phyloP scores from a whole-genome alignment of 139 green algal genomes.

The Chlamydomonas asymmetrica region DNA sequence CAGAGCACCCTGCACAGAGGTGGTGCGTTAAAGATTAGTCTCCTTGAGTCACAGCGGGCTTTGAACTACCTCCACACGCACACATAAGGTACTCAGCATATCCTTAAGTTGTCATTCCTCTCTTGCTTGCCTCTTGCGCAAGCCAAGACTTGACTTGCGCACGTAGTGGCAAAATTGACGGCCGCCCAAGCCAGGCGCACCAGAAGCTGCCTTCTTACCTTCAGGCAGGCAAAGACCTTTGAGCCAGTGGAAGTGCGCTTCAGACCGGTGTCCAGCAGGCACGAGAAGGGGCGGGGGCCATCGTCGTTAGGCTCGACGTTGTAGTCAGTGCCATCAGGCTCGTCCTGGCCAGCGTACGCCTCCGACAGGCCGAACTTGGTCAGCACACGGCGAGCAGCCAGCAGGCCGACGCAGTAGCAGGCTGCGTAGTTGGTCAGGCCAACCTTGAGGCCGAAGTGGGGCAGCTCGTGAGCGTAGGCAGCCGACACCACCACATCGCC shows the following conservation, averaged over 20 bases:
- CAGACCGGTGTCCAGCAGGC: slow-evolving; percentile 95
- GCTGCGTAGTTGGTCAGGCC: slow-evolving; percentile 98
- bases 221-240: slow-evolving; percentile 89
- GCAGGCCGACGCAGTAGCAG: slow-evolving; percentile 92
- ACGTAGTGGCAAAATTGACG: not conserved
- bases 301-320: slow-evolving; percentile 92
- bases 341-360: slow-evolving; percentile 81
- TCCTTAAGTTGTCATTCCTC: too few relatives aligned
- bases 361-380: slow-evolving; percentile 92
- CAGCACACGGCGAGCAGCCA: slow-evolving; percentile 91
- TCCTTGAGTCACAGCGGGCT: too few relatives aligned
- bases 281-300: slow-evolving; percentile 91
- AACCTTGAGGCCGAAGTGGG: slow-evolving; percentile 88
- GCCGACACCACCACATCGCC: slow-evolving; percentile 89
- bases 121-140: too few relatives aligned
- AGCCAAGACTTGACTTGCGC: too few relatives aligned
- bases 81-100: too few relatives aligned
- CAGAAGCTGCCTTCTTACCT: slow-evolving; percentile 66
- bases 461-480: slow-evolving; percentile 94
- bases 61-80: too few relatives aligned
- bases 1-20: slow-evolving; percentile 77
- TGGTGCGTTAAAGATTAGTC: too few relatives aligned
- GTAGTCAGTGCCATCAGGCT: slow-evolving; percentile 93
- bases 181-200: too few relatives aligned
- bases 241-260: slow-evolving; percentile 94